Conservation (phyloP, 495 filamentous ascomycete species). For the Penicillium turbatum region DNA sequence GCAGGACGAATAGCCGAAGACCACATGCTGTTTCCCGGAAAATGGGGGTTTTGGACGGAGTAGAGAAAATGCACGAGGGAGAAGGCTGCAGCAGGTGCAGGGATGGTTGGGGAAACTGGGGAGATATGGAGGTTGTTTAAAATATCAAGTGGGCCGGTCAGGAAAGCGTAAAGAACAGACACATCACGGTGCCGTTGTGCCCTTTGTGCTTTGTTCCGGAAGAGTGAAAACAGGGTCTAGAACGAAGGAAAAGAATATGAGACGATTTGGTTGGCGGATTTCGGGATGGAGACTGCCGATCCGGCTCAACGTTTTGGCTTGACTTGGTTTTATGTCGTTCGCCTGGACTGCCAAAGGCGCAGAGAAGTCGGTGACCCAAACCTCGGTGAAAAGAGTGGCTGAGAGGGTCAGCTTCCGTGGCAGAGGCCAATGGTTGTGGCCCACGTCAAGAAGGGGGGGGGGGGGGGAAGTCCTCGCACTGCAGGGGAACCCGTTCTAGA, state of each 20-base stretch:
- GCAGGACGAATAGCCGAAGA: conserved; percentile 37
- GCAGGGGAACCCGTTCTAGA: conserved; percentile 29
- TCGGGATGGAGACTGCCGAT: conserved; percentile 24
- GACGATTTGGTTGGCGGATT: conserved; percentile 25
- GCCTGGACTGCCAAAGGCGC: conserved; percentile 12
- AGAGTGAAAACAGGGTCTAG: conserved; percentile 31
- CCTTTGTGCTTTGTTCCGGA: conserved; percentile 22
- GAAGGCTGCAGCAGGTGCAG: conserved; percentile 18
- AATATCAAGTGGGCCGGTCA: conserved; percentile 16
- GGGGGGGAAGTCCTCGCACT: conserved; percentile 15
- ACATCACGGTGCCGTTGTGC: conserved; percentile 16
- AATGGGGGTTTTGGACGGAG: conserved; percentile 6
- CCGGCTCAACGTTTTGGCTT: conserved; percentile 31
- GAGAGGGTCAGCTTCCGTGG: conserved; percentile 28
- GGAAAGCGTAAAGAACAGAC: conserved; percentile 18
- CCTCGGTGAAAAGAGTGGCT: conserved; percentile 26
- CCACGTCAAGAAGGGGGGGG: conserved; percentile 39
- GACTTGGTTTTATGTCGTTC: conserved; percentile 16
- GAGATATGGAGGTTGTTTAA: conserved; percentile 15
- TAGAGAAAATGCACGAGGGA: conserved; percentile 7
- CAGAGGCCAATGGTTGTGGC: conserved; percentile 35
- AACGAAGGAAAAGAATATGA: conserved; percentile 22
- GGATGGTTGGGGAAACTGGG: conserved; percentile 11
- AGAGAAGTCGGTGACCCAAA: conserved; percentile 31
- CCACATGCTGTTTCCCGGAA: conserved; percentile 38